A percentile compares a stretch with the other conserved stretches of the same genome.
These are phyloP conservation scores for Leccinum ponderosum DNA, from an alignment of 1,284 basidiomycete genomes.

Conservation along the genomic window DNA sequence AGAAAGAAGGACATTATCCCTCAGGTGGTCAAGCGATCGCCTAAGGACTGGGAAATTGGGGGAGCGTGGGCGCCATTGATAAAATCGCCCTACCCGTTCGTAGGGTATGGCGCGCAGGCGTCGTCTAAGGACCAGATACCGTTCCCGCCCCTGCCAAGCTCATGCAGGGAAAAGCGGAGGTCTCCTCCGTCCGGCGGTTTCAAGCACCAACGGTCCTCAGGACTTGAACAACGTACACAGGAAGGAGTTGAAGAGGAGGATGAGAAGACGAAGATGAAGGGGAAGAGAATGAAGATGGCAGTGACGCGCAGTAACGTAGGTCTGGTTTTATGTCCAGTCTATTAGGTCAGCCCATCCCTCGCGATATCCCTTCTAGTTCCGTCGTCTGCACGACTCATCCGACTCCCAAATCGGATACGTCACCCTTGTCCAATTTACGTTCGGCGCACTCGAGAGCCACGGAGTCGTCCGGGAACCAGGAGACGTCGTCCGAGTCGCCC, in stretches of 20 bases:
- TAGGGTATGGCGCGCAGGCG: constrained; percentile 51
- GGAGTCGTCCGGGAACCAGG: constrained; percentile 58
- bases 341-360: constrained; percentile 65
- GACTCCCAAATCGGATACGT: constrained; percentile 36
- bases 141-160: constrained; percentile 64
- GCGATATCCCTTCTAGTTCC: constrained; percentile 70
- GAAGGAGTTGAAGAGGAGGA: constrained; percentile 43
- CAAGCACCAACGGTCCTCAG: constrained; percentile 18
- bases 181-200: constrained; percentile 25
- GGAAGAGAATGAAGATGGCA: constrained; percentile 38
- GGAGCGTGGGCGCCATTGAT: constrained; percentile 40
- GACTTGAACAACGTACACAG: constrained; percentile 22
- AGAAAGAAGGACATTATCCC: constrained; percentile 37
- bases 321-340: constrained; percentile 79
- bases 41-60: constrained; percentile 38
- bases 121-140: constrained; percentile 63
- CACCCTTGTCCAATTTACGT: constrained; percentile 42
- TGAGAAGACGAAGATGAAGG: constrained; percentile 35
- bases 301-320: constrained; percentile 54
- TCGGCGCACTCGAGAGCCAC: constrained; percentile 47
- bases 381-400: constrained; percentile 44
- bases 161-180: constrained; percentile 36
- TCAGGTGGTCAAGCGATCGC: constrained; percentile 40
- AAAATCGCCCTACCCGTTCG: constrained; percentile 63
- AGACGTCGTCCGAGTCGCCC: constrained; percentile 52